Percentiles rank a stretch among this genome's conserved stretches.
phyloP scores from a whole-genome alignment of 2,329 filamentous ascomycete genomes.

The Scortechinia acanthostroma region DNA sequence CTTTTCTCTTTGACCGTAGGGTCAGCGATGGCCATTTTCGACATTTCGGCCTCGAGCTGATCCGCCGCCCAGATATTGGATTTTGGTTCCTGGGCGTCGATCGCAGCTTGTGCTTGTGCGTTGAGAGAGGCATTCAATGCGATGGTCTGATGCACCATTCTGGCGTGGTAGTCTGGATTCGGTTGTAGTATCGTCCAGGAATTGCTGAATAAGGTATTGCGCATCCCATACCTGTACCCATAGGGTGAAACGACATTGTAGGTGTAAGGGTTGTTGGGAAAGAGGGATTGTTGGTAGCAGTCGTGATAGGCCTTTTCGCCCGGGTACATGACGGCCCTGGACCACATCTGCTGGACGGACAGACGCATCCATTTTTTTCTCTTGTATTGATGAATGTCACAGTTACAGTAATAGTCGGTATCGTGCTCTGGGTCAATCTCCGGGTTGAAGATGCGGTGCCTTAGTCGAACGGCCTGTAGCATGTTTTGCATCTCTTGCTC shows the following conservation, averaged over 20 bases:
- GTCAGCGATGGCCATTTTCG: no score
- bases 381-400: slow-evolving; percentile 28
- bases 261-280: slow-evolving; percentile 23
- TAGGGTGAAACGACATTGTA: slow-evolving; percentile 19
- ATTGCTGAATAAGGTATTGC: slow-evolving; percentile 17
- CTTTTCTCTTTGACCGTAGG: slow-evolving; percentile 3
- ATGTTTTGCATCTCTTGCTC: slow-evolving; percentile 33
- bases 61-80: slow-evolving; percentile 25
- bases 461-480: slow-evolving; percentile 26
- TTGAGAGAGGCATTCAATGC: slow-evolving; percentile 23
- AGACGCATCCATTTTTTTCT: slow-evolving; percentile 22
- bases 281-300: slow-evolving; percentile 9
- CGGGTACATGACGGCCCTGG: slow-evolving; percentile 35
- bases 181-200: no score
- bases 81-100: slow-evolving; percentile 22
- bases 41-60: slow-evolving; percentile 16
- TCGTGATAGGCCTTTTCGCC: slow-evolving; percentile 20
- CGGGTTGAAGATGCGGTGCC: slow-evolving; percentile 30
- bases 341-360: slow-evolving; percentile 28
- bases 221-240: slow-evolving; percentile 9
- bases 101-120: slow-evolving; percentile 18
- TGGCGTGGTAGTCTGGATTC: no score
- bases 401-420: slow-evolving; percentile 24
- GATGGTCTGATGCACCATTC: slow-evolving; percentile 26
- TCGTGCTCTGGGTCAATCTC: slow-evolving; percentile 38